Evolutionary conservation across 2,329 filamentous ascomycete species (phyloP), one percentile per base, ranked within the genome.

Genomic region (Hypoxylon sp.): DNA sequence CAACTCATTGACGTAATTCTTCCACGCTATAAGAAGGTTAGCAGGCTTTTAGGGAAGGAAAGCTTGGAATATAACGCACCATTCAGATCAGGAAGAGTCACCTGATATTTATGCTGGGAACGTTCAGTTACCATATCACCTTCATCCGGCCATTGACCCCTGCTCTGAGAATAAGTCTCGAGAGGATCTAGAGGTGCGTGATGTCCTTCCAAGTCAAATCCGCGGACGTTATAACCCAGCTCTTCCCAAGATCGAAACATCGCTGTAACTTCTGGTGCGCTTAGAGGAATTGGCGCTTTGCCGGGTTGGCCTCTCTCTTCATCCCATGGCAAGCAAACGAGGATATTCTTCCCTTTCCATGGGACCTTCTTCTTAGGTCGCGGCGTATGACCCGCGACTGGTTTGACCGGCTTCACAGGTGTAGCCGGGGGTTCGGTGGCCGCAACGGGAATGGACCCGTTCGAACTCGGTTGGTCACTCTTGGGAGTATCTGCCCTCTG

Each of bases 1-100:
- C 37, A 98, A 84, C 72, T 92, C 91, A 61, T 92, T 88, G 65
- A 95, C 92, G 79, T 98, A 97, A 27, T 89, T 85, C 76, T 93
- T 91, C 88, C 88, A 90, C 0, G 86, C 85, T 85, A 63, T n/a
- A 55, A 44, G 1, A 54, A 27, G 30, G 27, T 75, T 63, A 75
- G 67, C 61, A 58, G 14, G 27, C 55, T 55, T 55, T 27, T 40
- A 53, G 27, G 42, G 50, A 59, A 57, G n/a, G 48, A 20, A 14
- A 17, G 3, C 6, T 48, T 61, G 10, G 30, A 49, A 37, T 8
- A 44, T 20, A 57, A 73, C 84, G 78, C 77, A 87, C 85, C 84
- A 77, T 90, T 89, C 69, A 91, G 81, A 75, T 93, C 91, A 1
- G 93, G 92, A 66, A 96, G 85, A 25, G 86, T 85, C 37, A 96